Conservation (phyloP, 108 stramenopile genomes). For the Discostella pseudostelligera region DNA sequence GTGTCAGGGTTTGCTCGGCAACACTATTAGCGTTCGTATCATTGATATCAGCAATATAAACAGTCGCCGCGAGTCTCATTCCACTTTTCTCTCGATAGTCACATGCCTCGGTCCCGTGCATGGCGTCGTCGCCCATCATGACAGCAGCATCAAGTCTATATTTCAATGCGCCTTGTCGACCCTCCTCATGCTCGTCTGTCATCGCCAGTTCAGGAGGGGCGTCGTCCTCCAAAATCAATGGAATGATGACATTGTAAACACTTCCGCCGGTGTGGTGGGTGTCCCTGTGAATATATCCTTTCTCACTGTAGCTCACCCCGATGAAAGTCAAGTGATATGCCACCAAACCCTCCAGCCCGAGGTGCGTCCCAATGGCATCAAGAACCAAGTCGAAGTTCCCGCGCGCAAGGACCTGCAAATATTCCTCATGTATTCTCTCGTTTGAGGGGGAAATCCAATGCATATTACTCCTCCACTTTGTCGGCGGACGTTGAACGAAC, state of each 20-base stretch:
- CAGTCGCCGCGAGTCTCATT: conserved; percentile 59
- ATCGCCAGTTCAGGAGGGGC: conserved; percentile 39
- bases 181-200: conserved; percentile 21
- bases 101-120: conserved; percentile 64
- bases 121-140: conserved; percentile 62
- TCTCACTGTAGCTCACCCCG: conserved; percentile 38
- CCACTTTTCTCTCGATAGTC: conserved; percentile 60
- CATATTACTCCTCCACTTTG: conserved; percentile 61
- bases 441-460: conserved; percentile 65
- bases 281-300: conserved; percentile 46
- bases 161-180: conserved; percentile 31
- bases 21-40: conserved; percentile 46
- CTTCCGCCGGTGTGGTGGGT: conserved; percentile 22
- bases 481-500: conserved; percentile 51
- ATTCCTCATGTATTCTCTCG: conserved; percentile 57
- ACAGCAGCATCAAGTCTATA: conserved; percentile 49
- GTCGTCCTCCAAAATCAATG: conserved; percentile 50
- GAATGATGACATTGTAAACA: conserved; percentile 55
- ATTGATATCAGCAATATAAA: conserved; percentile 70
- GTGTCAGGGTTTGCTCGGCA: conserved; percentile 30
- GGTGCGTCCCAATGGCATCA: conserved; percentile 50
- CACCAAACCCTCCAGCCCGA: conserved; percentile 41
- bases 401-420: conserved; percentile 43
- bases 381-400: conserved; percentile 58
- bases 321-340: conserved; percentile 54